Base-by-base conservation (phyloP, 1,284 basidiomycete genomes). In the Cutaneotrichosporon spelunceum region DNA sequence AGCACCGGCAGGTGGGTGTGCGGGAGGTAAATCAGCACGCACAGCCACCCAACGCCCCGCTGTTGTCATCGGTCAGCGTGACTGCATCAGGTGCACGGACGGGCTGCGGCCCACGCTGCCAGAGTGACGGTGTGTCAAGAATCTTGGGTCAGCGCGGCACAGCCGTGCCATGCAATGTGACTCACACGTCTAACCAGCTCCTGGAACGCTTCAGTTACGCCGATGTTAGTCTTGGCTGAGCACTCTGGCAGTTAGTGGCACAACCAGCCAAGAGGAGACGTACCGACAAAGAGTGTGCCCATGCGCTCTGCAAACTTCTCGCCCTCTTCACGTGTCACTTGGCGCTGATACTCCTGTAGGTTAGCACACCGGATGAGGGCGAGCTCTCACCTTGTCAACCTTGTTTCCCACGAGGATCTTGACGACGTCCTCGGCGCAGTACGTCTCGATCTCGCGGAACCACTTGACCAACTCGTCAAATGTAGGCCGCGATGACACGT, bases 401-500 rank as follows among this genome's bases (percentile, higher is more conserved):
- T 98, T 99, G 81, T 99, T 99, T 9, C 84, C 85, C 2, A 98
- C 93, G 29, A 99, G 84, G 71, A 98, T 92, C 84, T 93, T 92
- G 55, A 94, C 90, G n/a, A 96, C 91, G 9, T 88, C 87, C 24
- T 83, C 82, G 1, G 87, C 86, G 54, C 94, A 91, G 73, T 97
- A 98, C 26, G 91, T 95, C 72, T 96, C 92, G 11, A 99, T 86
- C 76, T 99, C 95, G 56, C 86, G 86, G 77, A 91, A 93, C 95
- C 96, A 99, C 59, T 87, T 84, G 14, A 92, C 88, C 16, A 98
- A 84, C 14, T 92, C 90, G 52, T 96, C 93, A 73, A 96, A 99
- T 0, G 93, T 89, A 72, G 90, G 88, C 36, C 91, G 84, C 68
- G 88, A 91, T 3, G 94, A 86, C 21, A 97, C 91, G 78, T 98